A percentile compares a stretch with the other conserved stretches of the same genome.
Conservation (phyloP, 768 basidiomycete species). For the Cystofilobasidium bisporidii region DNA sequence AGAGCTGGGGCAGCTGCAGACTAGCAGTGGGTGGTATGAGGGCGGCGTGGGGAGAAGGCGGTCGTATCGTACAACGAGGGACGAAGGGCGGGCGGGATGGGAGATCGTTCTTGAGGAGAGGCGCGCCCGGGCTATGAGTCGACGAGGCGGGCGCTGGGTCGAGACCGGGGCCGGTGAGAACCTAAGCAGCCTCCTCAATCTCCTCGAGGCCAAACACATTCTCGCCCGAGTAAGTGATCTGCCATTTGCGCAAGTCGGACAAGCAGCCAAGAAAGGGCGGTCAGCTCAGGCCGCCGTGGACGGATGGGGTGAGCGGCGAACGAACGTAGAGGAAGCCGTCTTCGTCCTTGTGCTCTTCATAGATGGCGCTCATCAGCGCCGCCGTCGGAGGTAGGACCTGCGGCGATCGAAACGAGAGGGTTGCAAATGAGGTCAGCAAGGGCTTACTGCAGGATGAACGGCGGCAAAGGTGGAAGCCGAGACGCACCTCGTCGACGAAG, state of each 20-base stretch:
- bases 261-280: too few relatives aligned
- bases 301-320: neutral
- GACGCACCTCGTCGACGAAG: slow-evolving; percentile 73
- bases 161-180: neutral
- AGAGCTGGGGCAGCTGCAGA: too few relatives aligned
- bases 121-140: too few relatives aligned
- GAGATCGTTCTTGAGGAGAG: too few relatives aligned
- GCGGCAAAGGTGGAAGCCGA: neutral
- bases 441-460: neutral
- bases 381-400: slow-evolving; percentile 88
- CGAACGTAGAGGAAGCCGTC: slow-evolving; percentile 93
- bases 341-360: slow-evolving; percentile 99
- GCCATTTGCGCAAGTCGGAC: too few relatives aligned
- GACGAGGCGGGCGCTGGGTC: too few relatives aligned
- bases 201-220: slow-evolving; percentile 66
- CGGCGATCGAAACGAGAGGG: neutral
- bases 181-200: slow-evolving; percentile 27
- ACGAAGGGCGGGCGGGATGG: too few relatives aligned
- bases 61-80: too few relatives aligned
- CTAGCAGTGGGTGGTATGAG: too few relatives aligned
- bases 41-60: too few relatives aligned
- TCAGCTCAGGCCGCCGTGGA: too few relatives aligned
- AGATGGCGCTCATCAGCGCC: slow-evolving; percentile 95
- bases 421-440: neutral
- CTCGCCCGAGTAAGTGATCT: slow-evolving; percentile 82